Evolutionary conservation across 352 stramenopile genomes (phyloP).

Genomic region (Phytophthora lateralis): DNA sequence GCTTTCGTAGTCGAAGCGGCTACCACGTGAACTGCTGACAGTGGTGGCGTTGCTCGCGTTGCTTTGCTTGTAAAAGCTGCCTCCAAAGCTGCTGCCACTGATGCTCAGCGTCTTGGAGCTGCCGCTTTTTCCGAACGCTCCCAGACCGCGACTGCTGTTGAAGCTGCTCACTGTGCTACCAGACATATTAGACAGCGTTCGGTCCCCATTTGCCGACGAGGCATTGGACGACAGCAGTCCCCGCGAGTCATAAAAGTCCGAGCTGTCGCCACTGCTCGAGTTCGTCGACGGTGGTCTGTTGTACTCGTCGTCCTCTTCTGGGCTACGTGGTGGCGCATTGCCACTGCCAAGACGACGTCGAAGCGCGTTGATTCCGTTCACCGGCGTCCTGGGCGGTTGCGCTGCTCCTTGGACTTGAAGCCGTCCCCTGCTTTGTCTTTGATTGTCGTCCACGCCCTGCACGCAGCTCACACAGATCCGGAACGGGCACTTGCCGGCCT

Average conservation of each 20-base stretch:
- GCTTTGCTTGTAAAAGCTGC: constrained; percentile 48
- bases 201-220: constrained; percentile 15
- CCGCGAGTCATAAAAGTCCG: constrained; percentile 46
- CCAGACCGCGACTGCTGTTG: constrained; percentile 36
- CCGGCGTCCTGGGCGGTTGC: constrained; percentile 26
- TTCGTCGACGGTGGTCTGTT: constrained; percentile 33
- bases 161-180: constrained; percentile 37
- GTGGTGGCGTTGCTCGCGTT: constrained; percentile 41
- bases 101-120: constrained; percentile 48
- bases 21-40: constrained; percentile 36
- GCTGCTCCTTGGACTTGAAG: constrained; percentile 13
- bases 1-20: constrained; percentile 38
- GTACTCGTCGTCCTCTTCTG: constrained; percentile 37
- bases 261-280: constrained; percentile 44
- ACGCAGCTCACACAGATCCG: constrained; percentile 67
- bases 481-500: constrained; percentile 57
- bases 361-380: constrained; percentile 25
- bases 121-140: constrained; percentile 32
- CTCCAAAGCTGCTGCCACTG: constrained; percentile 34
- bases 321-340: constrained; percentile 8
- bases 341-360: constrained; percentile 31
- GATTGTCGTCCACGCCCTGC: constrained; percentile 36
- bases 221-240: constrained; percentile 32
- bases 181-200: constrained; percentile 36
- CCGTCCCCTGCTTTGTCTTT: constrained; percentile 27